These are phyloP conservation scores for Viola pubescens DNA, from an alignment of 441 rosid species.

Conservation along the genomic window DNA sequence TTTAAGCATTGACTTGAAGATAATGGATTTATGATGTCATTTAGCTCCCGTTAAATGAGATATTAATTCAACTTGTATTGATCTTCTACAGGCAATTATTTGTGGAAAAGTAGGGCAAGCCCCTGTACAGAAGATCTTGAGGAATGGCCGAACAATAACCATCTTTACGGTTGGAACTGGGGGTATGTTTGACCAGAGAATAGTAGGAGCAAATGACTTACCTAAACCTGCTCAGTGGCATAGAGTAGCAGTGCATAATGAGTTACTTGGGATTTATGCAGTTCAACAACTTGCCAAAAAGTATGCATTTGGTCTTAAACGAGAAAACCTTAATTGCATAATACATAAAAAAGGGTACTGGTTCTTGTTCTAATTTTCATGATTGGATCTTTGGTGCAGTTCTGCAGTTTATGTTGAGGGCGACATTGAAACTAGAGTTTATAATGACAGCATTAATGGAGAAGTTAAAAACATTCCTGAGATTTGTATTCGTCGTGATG, in stretches of 20 bases:
- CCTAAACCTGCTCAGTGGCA: slow-evolving; percentile 97
- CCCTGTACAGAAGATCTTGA: slow-evolving; percentile 84
- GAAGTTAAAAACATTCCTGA: slow-evolving; percentile 82
- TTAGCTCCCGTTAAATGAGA: not conserved
- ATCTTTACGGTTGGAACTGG: slow-evolving; percentile 91
- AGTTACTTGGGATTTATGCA: slow-evolving; percentile 62
- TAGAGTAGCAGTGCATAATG: slow-evolving; percentile 88
- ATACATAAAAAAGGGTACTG: too few species aligned
- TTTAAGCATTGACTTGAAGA: too few species aligned
- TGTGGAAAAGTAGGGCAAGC: slow-evolving; percentile 89
- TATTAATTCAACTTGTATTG: slow-evolving; percentile 4
- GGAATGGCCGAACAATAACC: slow-evolving; percentile 78
- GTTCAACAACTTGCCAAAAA: slow-evolving; percentile 71
- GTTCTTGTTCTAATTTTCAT: slow-evolving; percentile 5
- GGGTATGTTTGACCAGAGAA: slow-evolving; percentile 87
- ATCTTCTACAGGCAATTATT: slow-evolving; percentile 55
- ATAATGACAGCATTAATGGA: slow-evolving; percentile 86
- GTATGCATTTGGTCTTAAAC: slow-evolving; percentile 29
- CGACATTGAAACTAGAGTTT: slow-evolving; percentile 80
- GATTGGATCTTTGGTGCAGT: slow-evolving; percentile 38
- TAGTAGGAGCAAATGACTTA: slow-evolving; percentile 33
- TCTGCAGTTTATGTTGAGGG: slow-evolving; percentile 92
- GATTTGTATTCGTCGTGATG: slow-evolving; percentile 81
- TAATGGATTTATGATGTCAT: not conserved
- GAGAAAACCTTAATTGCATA: not conserved